Percentiles rank a stretch among this genome's conserved stretches.
Conservation (phyloP, 1,284 basidiomycete genomes). For the Megacollybia platyphylla region DNA sequence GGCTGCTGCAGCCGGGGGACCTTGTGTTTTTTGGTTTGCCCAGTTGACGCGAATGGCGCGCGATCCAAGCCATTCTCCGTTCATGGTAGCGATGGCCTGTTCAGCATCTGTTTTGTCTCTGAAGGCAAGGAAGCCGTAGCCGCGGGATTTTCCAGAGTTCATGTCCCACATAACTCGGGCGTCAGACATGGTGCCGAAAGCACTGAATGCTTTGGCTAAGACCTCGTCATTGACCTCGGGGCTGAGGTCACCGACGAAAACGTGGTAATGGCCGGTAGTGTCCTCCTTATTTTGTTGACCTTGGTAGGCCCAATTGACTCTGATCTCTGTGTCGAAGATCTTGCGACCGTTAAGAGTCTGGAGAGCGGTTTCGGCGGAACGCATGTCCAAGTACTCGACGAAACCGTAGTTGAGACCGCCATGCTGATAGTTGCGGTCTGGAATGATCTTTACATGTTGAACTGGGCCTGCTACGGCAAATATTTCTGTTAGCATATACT, state of each 20-base stretch:
- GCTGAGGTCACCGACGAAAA: constrained; percentile 96
- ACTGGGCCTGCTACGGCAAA: constrained; percentile 93
- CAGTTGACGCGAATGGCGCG: constrained; percentile 98
- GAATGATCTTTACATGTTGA: constrained; percentile 97
- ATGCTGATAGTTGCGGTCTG: constrained; percentile 95
- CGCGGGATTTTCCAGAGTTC: constrained; percentile 95
- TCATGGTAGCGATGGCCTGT: constrained; percentile 97
- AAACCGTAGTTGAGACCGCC: constrained; percentile 98
- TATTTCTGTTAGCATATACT: constrained; percentile 93
- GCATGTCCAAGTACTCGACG: constrained; percentile 96
- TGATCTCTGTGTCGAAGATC: constrained; percentile 95
- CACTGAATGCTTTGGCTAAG: constrained; percentile 88
- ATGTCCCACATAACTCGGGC: constrained; percentile 99
- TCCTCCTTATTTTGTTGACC: constrained; percentile 94
- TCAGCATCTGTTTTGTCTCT: constrained; percentile 96
- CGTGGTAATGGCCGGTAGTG: constrained; percentile 90
- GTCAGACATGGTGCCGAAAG: constrained; percentile 91
- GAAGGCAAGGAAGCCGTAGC: constrained; percentile 90
- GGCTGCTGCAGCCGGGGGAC: constrained; percentile 17
- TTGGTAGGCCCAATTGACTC: constrained; percentile 98
- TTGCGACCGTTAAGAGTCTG: constrained; percentile 95
- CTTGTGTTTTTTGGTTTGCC: constrained; percentile 98
- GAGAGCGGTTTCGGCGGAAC: constrained; percentile 91
- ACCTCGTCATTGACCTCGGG: constrained; percentile 98
- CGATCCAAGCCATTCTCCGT: constrained; percentile 97